Evolutionary conservation across 306 rosid species (phyloP), one percentile per base, ranked within the genome.

Genomic region (Medicago truncatula): DNA sequence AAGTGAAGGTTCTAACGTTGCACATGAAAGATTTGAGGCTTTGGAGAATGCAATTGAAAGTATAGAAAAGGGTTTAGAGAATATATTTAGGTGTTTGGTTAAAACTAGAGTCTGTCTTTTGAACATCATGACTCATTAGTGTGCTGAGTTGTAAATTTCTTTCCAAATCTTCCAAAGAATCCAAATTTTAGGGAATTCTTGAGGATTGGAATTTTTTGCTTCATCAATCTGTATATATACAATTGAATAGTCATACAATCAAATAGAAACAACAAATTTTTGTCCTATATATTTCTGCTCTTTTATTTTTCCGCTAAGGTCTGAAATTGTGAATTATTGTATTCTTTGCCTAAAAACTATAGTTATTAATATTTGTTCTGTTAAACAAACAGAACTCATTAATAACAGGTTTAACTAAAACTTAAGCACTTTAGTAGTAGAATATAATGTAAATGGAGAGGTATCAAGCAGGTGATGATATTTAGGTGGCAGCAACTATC

Each of bases 161-260:
- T n/a, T 44, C 31, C 70, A 73, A 56, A 56, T 57, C 70, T 12
- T 44, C 14, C 0, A 44, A 43, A 20, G 28, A 58, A 57, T 66
- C 79, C 56, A 67, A 67, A 18, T 67, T 36, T 38, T 49, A 15
- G 23, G 59, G 38, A 44, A 15, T 12, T 57, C 5, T 18, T 5
- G 17, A 74, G 71, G 75, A 73, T 66, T 82, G 43, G 49, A 28
- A 64, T 44, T 4, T 50, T 80, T 76, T 23, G 52, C 6, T 66
- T 46, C 50, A 66, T 38, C 9, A 43, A 68, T n/a, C 59, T 75
- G 50, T 76, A 76, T 23, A 73, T 63, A 73, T 50, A 70, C 39
- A 67, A 14, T 54, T 10, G 31, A 17, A 36, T 67, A 61, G 59
- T 7, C 38, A 23, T 44, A 39, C 69, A 81, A 58, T 75, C 50